Evolutionary conservation across 345 rosid species (phyloP).

Genomic region (Raphanus raphanistrum): DNA sequence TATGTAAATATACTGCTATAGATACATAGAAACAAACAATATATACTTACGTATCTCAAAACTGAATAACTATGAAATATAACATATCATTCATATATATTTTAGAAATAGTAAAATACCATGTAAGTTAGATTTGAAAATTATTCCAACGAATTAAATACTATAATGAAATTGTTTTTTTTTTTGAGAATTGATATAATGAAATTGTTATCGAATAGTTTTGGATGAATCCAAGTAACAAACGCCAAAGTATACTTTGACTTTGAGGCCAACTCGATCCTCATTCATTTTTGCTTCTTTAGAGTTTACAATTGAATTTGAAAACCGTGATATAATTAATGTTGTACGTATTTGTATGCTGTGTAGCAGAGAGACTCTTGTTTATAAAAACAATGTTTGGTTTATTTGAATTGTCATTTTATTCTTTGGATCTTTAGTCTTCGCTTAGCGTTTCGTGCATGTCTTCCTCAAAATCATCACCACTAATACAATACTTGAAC

Average conservation of each 20-base stretch:
- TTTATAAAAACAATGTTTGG: slow-evolving; percentile 43
- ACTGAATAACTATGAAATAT: neutral
- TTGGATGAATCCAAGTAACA: slow-evolving; percentile 29
- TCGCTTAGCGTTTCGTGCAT: slow-evolving; percentile 30
- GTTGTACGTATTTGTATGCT: slow-evolving; percentile 37
- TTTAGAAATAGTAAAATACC: neutral
- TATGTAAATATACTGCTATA: neutral
- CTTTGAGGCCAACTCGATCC: slow-evolving; percentile 35
- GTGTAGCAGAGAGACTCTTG: slow-evolving; percentile 32
- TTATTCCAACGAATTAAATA: neutral
- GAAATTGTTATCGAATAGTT: neutral
- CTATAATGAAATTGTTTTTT: neutral
- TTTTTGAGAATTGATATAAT: neutral
- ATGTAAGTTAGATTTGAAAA: neutral
- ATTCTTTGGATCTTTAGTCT: slow-evolving; percentile 33
- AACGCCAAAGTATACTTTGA: slow-evolving; percentile 36
- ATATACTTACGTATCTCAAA: neutral
- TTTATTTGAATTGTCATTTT: slow-evolving; percentile 38
- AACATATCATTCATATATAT: neutral
- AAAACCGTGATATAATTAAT: slow-evolving; percentile 6
- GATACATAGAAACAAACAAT: neutral
- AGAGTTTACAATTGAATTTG: slow-evolving; percentile 9
- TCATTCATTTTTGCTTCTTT: neutral
- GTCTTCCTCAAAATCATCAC: slow-evolving; percentile 38
- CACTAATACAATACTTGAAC: neutral